These are phyloP conservation scores for Leishmania braziliensis DNA, from an alignment of 208 protist genomes.

Conservation along the genomic window DNA sequence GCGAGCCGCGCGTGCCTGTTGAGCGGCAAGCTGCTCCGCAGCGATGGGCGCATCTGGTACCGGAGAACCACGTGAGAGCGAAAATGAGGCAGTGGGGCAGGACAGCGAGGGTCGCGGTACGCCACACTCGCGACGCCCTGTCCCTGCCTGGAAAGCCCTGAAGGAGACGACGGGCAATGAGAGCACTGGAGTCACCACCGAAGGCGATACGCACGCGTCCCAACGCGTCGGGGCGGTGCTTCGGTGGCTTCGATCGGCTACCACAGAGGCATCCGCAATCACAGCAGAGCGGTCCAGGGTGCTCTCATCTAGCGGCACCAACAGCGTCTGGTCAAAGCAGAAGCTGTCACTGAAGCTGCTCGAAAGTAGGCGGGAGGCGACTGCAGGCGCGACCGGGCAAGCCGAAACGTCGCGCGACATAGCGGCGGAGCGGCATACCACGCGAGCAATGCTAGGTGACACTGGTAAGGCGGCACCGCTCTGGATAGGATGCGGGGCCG, in stretches of 20 bases:
- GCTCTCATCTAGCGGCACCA: slow-evolving; percentile 30
- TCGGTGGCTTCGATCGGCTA: slow-evolving; percentile 16
- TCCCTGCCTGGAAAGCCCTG: not conserved
- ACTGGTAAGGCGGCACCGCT: slow-evolving; percentile 4
- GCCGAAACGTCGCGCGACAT: slow-evolving; percentile 9
- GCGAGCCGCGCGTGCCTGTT: slow-evolving; percentile 25
- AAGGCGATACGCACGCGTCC: slow-evolving; percentile 15
- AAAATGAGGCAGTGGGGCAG: not conserved
- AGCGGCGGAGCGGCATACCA: slow-evolving; percentile 30
- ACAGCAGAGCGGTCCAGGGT: slow-evolving; percentile 5
- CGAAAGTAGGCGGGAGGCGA: not conserved
- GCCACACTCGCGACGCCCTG: slow-evolving; percentile 6
- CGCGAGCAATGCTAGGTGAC: slow-evolving; percentile 28
- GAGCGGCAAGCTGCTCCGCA: slow-evolving; percentile 20
- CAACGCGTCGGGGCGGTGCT: slow-evolving; percentile 21
- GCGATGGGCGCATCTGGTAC: slow-evolving; percentile 19
- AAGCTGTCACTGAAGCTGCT: slow-evolving; percentile 29
- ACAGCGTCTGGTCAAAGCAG: slow-evolving; percentile 42
- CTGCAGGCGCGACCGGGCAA: not conserved
- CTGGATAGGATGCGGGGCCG: slow-evolving; percentile 1
- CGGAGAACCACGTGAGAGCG: slow-evolving; percentile 19
- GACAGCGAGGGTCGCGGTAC: slow-evolving; percentile 11
- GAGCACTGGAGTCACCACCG: slow-evolving; percentile 6
- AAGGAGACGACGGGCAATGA: slow-evolving; percentile 17
- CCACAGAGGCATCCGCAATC: slow-evolving; percentile 12